These are phyloP conservation scores for Parastagonospora avenae DNA, from an alignment of 2,329 filamentous ascomycete species.

Conservation along the genomic window DNA sequence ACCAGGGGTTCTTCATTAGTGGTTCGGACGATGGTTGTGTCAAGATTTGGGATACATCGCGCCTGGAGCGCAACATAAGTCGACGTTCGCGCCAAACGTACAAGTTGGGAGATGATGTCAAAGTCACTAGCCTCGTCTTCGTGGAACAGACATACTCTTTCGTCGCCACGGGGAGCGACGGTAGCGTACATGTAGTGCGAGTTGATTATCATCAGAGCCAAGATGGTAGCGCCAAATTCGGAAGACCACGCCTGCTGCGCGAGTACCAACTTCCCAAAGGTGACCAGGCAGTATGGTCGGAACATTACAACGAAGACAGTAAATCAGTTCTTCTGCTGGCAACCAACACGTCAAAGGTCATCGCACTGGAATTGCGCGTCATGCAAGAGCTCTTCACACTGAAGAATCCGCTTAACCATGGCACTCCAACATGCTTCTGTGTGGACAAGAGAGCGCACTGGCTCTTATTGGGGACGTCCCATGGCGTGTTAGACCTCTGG, in stretches of 20 bases:
- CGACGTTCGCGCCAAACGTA: constrained; percentile 87
- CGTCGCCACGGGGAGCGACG: constrained; percentile 86
- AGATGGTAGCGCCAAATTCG: constrained; percentile 68
- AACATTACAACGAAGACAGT: constrained; percentile 84
- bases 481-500: constrained; percentile 93
- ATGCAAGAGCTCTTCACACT: constrained; percentile 83
- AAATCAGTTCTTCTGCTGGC: constrained; percentile 84
- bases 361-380: constrained; percentile 83
- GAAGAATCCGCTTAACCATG: constrained; percentile 88
- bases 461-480: constrained; percentile 88
- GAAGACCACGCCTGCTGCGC: constrained; percentile 75
- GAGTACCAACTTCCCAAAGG: constrained; percentile 72
- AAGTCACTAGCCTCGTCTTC: constrained; percentile 83
- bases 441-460: constrained; percentile 86
- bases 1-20: constrained; percentile 94
- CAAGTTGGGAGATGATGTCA: constrained; percentile 71
- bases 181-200: constrained; percentile 80
- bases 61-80: constrained; percentile 88
- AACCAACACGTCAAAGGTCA: constrained; percentile 81
- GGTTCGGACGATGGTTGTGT: constrained; percentile 89
- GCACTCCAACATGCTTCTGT: constrained; percentile 88
- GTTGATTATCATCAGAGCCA: constrained; percentile 68
- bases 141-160: constrained; percentile 95
- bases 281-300: constrained; percentile 86
- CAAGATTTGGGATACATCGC: constrained; percentile 89